phyloP scores from a whole-genome alignment of 306 rosid genomes.

The Hippophae tibetana region DNA sequence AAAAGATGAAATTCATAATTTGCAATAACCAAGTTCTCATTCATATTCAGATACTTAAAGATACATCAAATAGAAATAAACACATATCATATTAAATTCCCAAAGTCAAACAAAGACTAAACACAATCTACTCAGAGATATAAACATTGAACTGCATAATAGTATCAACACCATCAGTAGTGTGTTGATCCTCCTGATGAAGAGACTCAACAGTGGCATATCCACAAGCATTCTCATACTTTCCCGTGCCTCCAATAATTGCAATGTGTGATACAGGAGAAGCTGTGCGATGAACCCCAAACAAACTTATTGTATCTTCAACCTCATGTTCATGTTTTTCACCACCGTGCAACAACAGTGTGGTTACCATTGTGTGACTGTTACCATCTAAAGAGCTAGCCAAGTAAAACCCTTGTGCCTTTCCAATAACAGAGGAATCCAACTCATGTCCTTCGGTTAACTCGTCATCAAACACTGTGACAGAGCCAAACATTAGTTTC shows the following conservation, averaged over 20 bases:
- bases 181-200: constrained; percentile 50
- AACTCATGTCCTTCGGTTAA: constrained; percentile 53
- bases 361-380: constrained; percentile 52
- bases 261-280: constrained; percentile 55
- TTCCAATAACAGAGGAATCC: constrained; percentile 50
- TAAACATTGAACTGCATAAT: constrained; percentile 55
- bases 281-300: constrained; percentile 72
- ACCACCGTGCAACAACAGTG: constrained; percentile 31
- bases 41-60: not conserved
- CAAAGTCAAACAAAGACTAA: not conserved
- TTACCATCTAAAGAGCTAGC: constrained; percentile 72
- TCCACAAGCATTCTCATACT: constrained; percentile 67
- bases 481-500: constrained; percentile 72
- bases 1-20: too few species aligned
- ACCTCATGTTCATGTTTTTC: constrained; percentile 18
- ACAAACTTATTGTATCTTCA: constrained; percentile 63
- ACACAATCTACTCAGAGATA: constrained; percentile 20
- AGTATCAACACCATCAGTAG: constrained; percentile 66
- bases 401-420: constrained; percentile 61
- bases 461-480: constrained; percentile 57
- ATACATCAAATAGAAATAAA: not conserved
- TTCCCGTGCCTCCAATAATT: constrained; percentile 76
- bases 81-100: not conserved
- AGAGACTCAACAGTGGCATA: constrained; percentile 60
- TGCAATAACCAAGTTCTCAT: constrained; percentile 1